A percentile compares a stretch with the other conserved stretches of the same genome.
Evolutionary conservation across 495 filamentous ascomycete genomes (phyloP).

Genomic region (Tuber brumale): DNA sequence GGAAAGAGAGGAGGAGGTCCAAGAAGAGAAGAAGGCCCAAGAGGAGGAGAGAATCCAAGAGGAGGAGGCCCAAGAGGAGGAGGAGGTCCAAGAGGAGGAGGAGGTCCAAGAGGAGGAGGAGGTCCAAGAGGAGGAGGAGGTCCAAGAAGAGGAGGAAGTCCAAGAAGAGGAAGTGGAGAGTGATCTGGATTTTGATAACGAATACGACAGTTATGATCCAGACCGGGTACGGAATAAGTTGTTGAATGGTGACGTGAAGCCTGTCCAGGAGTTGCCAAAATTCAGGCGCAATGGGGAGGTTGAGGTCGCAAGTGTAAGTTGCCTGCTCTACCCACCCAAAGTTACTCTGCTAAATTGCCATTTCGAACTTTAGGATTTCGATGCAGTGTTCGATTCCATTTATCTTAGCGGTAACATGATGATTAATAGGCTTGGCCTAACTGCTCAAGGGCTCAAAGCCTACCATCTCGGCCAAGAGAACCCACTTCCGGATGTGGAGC

Average conservation of each 20-base stretch:
- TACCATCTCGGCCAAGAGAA: conserved; percentile 62
- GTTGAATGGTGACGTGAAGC: conserved; percentile 40
- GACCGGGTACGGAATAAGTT: conserved; percentile 57
- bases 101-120: conserved; percentile 49
- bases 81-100: conserved; percentile 43
- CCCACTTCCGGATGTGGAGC: conserved; percentile 48
- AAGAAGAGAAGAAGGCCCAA: conserved; percentile 43
- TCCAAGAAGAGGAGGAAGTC: conserved; percentile 46
- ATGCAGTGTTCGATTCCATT: conserved; percentile 61
- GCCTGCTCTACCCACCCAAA: neutral
- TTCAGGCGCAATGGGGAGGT: conserved; percentile 33
- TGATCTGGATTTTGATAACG: conserved; percentile 40
- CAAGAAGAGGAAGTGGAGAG: conserved; percentile 52
- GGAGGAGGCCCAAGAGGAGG: conserved; percentile 46
- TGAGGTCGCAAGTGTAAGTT: conserved; percentile 48
- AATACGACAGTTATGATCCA: conserved; percentile 54
- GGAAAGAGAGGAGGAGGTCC: conserved; percentile 44
- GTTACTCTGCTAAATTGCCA: conserved; percentile 42
- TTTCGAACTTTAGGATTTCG: conserved; percentile 55
- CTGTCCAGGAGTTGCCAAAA: conserved; percentile 29
- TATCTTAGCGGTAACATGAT: conserved; percentile 94
- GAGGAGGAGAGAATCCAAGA: conserved; percentile 48
- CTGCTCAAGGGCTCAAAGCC: conserved; percentile 64
- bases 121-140: conserved; percentile 39
- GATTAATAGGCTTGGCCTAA: conserved; percentile 86